Percentiles rank a stretch among this genome's conserved stretches.
Conservation (phyloP, 2,329 filamentous ascomycete genomes). For the Cyphellophora europaea region DNA sequence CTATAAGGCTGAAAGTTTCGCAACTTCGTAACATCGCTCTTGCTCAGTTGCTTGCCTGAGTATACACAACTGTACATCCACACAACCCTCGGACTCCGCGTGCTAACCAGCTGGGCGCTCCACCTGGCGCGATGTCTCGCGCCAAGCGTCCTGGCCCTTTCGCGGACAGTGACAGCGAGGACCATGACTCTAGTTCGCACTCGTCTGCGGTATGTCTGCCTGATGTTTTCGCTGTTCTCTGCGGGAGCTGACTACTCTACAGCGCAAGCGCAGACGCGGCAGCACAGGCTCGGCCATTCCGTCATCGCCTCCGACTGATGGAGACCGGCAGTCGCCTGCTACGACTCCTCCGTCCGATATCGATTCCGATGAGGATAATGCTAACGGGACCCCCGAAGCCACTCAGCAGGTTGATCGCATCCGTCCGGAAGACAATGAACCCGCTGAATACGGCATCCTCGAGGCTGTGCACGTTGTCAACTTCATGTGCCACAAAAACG, state of each 20-base stretch:
- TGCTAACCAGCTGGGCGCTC: no score
- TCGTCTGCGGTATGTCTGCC: no score
- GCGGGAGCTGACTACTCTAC: background rate
- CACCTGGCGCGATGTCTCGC: no score
- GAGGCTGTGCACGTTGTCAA: conserved; percentile 80
- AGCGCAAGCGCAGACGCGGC: conserved; percentile 15
- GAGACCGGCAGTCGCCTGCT: conserved; percentile 4
- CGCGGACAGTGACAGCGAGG: background rate
- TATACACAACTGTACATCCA: no score
- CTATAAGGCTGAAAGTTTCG: no score
- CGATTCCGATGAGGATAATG: conserved; percentile 10
- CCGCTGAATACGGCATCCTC: conserved; percentile 77
- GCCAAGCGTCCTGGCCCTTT: background rate
- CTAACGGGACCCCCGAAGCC: conserved; percentile 36
- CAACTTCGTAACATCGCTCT: no score
- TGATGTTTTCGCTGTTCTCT: no score
- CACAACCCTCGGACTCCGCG: no score
- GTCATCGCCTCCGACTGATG: conserved; percentile 6
- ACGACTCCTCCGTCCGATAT: conserved; percentile 14
- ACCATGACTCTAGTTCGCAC: no score
- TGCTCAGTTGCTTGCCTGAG: no score
- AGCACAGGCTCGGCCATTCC: conserved; percentile 12
- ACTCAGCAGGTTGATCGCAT: conserved; percentile 53
- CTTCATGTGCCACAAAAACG: conserved; percentile 88
- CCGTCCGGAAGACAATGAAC: conserved; percentile 54